Evolutionary conservation across 2,329 filamentous ascomycete genomes (phyloP), one percentile per base, ranked within the genome.

Genomic region (Colletotrichum neosansevieriae): DNA sequence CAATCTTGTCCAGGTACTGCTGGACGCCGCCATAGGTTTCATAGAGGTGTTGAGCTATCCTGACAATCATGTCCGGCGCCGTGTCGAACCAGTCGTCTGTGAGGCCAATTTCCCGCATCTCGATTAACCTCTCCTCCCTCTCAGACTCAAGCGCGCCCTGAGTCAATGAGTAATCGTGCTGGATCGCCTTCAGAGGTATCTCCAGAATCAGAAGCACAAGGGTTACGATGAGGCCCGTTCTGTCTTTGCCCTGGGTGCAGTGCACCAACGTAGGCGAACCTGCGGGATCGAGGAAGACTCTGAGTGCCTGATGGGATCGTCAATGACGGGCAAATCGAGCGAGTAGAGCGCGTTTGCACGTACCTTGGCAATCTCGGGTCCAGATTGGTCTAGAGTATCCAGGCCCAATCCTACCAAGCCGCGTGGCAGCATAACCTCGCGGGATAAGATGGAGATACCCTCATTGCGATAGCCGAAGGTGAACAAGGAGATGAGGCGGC

Each of bases 181-280:
- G 82, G 47, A 97, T 89, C 2, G 88, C 91, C 0, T 84, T 76
- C 1, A 82, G 66, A 0, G 89, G 86, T 1, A 92, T 78, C 7
- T 79, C 80, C 3, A 92, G 82, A 11, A 92, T 80, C 74, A 95
- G 83, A 19, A 97, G 80, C 0, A 91, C 78, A 4, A 97, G 81
- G 45, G 91, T 82, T 5, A 93, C 83, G 11, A 92, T 83, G 12
- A 97, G 81, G 0, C 94, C 94, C 1, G 89, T 94, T 2, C 94
- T 87, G 75, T 97, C 94, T 76, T 97, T 97, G 66, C 94, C 94
- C 74, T 97, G 93, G 0, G 94, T 96, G 78, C 94, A 97, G 78
- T 97, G 93, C 2, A 96, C 81, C 7, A 97, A 76, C 1, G 90
- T 78, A 0, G 94, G 93, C 71, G 89, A 88, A 15, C 83, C 83